Percentiles rank a stretch among this genome's conserved stretches.
Evolutionary conservation across 257 asterid genomes (phyloP).

Genomic region (Gardenia jasminoides): DNA sequence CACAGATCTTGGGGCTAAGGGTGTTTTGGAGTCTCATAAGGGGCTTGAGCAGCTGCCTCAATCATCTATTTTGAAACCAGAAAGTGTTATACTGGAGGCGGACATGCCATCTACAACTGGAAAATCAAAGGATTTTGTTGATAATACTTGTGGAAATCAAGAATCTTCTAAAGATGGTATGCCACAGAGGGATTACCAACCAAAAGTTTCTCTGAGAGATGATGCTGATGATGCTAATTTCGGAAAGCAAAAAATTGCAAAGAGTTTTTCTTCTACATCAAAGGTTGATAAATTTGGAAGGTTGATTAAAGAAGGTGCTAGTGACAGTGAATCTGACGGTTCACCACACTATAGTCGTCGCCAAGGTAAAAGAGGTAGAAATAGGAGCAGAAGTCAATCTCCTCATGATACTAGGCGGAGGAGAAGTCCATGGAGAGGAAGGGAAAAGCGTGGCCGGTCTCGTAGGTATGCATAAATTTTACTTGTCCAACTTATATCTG

Average conservation of each 20-base stretch:
- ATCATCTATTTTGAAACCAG: slow-evolving; percentile 29
- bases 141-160: slow-evolving; percentile 25
- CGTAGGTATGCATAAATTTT: slow-evolving; percentile 52
- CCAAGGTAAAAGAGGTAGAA: slow-evolving; percentile 59
- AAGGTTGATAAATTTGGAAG: slow-evolving; percentile 90
- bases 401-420: slow-evolving; percentile 66
- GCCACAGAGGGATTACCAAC: slow-evolving; percentile 16
- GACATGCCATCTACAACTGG: slow-evolving; percentile 25
- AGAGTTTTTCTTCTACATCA: slow-evolving; percentile 32
- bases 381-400: slow-evolving; percentile 78
- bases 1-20: slow-evolving; percentile 23
- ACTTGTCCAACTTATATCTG: slow-evolving; percentile 8
- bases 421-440: slow-evolving; percentile 73
- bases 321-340: slow-evolving; percentile 74
- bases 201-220: slow-evolving; percentile 26
- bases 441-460: slow-evolving; percentile 63
- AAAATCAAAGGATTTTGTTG: slow-evolving; percentile 31
- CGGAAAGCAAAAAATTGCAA: slow-evolving; percentile 33
- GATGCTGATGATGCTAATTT: slow-evolving; percentile 19
- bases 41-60: slow-evolving; percentile 14
- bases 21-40: slow-evolving; percentile 22
- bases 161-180: slow-evolving; percentile 28
- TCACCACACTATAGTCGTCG: slow-evolving; percentile 49
- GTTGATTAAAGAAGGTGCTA: slow-evolving; percentile 70
- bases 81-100: slow-evolving; percentile 26